Evolutionary conservation across 352 stramenopile species (phyloP).

Genomic region (Pseudoperonospora humuli): DNA sequence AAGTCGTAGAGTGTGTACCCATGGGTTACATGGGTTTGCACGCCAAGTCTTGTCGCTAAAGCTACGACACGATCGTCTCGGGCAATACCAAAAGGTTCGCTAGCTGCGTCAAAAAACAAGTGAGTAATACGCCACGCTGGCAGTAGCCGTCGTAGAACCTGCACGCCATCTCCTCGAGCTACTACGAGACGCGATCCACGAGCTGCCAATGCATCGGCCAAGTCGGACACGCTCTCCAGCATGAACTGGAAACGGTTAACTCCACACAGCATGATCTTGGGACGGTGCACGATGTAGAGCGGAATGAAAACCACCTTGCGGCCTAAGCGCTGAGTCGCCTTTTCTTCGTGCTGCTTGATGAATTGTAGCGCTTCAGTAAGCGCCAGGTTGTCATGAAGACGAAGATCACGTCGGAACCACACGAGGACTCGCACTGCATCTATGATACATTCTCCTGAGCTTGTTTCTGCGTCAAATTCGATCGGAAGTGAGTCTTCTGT

Average conservation of each 20-base stretch:
- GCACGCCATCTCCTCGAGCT: constrained; percentile 60
- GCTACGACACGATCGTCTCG: constrained; percentile 58
- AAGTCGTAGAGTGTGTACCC: constrained; percentile 68
- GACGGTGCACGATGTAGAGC: constrained; percentile 84
- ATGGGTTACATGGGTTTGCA: constrained; percentile 61
- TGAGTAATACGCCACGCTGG: constrained; percentile 83
- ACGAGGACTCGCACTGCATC: constrained; percentile 36
- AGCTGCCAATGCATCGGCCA: constrained; percentile 53
- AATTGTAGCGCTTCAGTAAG: constrained; percentile 70
- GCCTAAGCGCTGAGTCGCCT: background rate
- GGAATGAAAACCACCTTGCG: constrained; percentile 52
- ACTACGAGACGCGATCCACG: constrained; percentile 63
- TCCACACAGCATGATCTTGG: constrained; percentile 77
- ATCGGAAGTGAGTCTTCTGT: background rate
- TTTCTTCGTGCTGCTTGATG: constrained; percentile 5
- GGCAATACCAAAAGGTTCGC: constrained; percentile 83
- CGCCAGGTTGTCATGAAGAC: constrained; percentile 93
- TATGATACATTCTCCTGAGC: background rate
- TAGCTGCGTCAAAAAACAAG: constrained; percentile 88
- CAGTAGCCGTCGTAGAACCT: constrained; percentile 75
- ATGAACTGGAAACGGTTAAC: constrained; percentile 88
- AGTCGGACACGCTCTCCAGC: constrained; percentile 86
- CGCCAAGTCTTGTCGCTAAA: constrained; percentile 36
- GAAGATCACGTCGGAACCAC: constrained; percentile 94
- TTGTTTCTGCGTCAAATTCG: too few species aligned